These are phyloP conservation scores for Carnegiea gigantea DNA, from an alignment of 179 eudicot genomes.

Conservation along the genomic window DNA sequence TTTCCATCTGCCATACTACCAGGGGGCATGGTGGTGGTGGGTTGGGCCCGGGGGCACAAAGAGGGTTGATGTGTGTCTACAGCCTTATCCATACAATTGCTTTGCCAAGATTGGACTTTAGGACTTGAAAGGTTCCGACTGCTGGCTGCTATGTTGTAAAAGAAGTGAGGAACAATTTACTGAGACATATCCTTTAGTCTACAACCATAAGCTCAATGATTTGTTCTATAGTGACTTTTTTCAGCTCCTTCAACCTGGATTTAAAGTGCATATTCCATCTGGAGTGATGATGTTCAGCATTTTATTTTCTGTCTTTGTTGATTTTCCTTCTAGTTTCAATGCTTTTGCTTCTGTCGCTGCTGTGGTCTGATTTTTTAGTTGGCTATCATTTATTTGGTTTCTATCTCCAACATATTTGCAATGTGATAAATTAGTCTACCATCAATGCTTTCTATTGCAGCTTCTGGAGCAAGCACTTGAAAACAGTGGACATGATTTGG, in stretches of 20 bases:
- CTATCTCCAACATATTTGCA: background rate
- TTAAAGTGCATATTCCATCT: too few relatives aligned
- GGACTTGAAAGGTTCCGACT: background rate
- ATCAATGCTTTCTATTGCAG: slow-evolving; percentile 17
- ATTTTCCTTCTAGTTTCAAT: background rate
- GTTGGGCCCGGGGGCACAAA: too few relatives aligned
- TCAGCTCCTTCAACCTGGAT: background rate
- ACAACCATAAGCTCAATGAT: too few relatives aligned
- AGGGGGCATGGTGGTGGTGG: background rate
- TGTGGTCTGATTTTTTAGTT: background rate
- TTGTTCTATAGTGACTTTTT: too few relatives aligned
- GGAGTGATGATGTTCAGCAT: background rate
- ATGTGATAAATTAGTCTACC: too few relatives aligned
- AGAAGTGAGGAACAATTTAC: background rate
- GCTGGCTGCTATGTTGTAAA: too few relatives aligned
- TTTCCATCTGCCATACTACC: background rate
- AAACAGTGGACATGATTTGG: slow-evolving; percentile 49
- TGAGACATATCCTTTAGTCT: too few relatives aligned
- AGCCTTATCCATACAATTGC: background rate
- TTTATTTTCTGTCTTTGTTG: background rate
- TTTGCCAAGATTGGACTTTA: background rate
- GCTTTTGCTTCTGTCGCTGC: background rate
- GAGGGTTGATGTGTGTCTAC: background rate
- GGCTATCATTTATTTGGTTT: background rate
- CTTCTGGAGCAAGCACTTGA: slow-evolving; percentile 50